A percentile compares a stretch with the other conserved stretches of the same genome.
Conservation (phyloP, 805 yeast species). For the Metschnikowia koreensis region DNA sequence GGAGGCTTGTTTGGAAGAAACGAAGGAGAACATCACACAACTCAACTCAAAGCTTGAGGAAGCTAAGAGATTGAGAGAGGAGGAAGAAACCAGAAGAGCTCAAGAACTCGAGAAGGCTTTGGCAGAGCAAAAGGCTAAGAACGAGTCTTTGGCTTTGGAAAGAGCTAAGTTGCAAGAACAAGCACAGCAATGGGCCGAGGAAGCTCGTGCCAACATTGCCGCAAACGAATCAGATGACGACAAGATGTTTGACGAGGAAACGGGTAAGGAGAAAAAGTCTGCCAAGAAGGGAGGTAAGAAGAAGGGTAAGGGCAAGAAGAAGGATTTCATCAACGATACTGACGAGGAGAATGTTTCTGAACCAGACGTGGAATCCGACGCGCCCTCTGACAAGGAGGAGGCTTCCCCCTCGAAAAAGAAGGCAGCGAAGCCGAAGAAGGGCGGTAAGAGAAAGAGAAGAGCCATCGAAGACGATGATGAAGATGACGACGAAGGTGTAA, state of each 20-base stretch:
- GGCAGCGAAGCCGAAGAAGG: slow-evolving; percentile 19
- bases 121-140: slow-evolving; percentile 45
- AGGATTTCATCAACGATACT: slow-evolving; percentile 33
- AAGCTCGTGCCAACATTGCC: slow-evolving; percentile 35
- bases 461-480: slow-evolving; percentile 36
- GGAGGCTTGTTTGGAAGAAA: slow-evolving; percentile 68
- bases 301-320: slow-evolving; percentile 29
- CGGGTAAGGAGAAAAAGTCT: slow-evolving; percentile 23
- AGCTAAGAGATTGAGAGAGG: slow-evolving; percentile 66
- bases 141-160: slow-evolving; percentile 46
- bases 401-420: slow-evolving; percentile 7
- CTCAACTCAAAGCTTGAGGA: slow-evolving; percentile 62
- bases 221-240: slow-evolving; percentile 41
- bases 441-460: slow-evolving; percentile 23
- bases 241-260: slow-evolving; percentile 27
- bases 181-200: slow-evolving; percentile 50
- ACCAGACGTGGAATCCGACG: slow-evolving; percentile 18
- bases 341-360: slow-evolving; percentile 31
- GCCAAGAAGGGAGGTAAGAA: slow-evolving; percentile 17
- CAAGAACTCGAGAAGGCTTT: slow-evolving; percentile 39
- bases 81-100: slow-evolving; percentile 43
- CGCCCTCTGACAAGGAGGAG: slow-evolving; percentile 9
- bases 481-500: slow-evolving; percentile 3
- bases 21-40: slow-evolving; percentile 59
- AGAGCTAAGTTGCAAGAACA: slow-evolving; percentile 50